Conservation (phyloP, 805 yeast species). For the Candida broadrunensis region DNA sequence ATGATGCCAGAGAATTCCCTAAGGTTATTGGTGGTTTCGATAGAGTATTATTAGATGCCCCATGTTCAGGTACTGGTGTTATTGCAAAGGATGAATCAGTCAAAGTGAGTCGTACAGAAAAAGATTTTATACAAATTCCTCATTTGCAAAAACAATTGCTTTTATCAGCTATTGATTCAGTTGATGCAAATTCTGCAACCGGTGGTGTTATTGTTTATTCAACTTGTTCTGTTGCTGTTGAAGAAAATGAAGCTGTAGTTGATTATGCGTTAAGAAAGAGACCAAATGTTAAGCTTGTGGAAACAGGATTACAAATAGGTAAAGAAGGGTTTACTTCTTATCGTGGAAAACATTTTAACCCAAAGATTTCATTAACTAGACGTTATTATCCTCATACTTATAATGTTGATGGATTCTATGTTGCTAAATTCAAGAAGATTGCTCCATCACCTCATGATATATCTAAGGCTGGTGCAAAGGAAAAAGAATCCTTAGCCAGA, state of each 20-base stretch:
- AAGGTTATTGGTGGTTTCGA: conserved; percentile 98
- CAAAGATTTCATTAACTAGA: conserved; percentile 75
- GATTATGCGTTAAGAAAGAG: conserved; percentile 95
- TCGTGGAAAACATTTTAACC: conserved; percentile 88
- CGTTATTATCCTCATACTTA: conserved; percentile 98
- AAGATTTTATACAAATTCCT: conserved; percentile 95
- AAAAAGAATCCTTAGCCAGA: conserved; percentile 79
- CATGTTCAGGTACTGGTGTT: conserved; percentile 99
- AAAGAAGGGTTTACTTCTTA: conserved; percentile 92
- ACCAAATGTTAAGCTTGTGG: conserved; percentile 93
- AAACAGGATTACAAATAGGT: conserved; percentile 89
- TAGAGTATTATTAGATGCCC: conserved; percentile 93
- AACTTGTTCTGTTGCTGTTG: conserved; percentile 97
- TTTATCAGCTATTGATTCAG: conserved; percentile 94
- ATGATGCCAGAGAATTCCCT: conserved; percentile 98
- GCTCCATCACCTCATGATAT: conserved; percentile 84
- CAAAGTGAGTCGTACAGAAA: conserved; percentile 88
- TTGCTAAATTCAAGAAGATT: conserved; percentile 91
- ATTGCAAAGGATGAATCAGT: conserved; percentile 96
- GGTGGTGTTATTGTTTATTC: conserved; percentile 96
- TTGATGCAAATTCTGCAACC: conserved; percentile 85
- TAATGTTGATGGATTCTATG: conserved; percentile 97
- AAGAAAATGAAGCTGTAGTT: conserved; percentile 98
- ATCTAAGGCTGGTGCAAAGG: conserved; percentile 83
- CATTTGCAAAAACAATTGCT: conserved; percentile 93